Percentiles rank a stretch among this genome's conserved stretches.
Evolutionary conservation across 257 asterid species (phyloP).

Genomic region (Fraxinus cuspidata): DNA sequence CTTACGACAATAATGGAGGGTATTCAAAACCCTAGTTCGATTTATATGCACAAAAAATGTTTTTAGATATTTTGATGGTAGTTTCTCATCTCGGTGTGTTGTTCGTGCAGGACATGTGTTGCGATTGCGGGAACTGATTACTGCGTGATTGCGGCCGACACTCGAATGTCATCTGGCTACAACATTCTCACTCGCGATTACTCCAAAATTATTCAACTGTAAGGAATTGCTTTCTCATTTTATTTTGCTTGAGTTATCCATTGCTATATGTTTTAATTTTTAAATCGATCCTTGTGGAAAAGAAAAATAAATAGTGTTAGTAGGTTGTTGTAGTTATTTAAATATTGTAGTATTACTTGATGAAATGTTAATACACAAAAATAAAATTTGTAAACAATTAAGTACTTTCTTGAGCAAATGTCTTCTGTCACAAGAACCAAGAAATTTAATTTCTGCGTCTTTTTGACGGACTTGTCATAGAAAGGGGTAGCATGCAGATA

Average conservation of each 20-base stretch:
- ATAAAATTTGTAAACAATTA: background rate
- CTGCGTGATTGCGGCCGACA: slow-evolving; percentile 94
- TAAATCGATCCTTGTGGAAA: background rate
- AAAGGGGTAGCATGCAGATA: too few species aligned
- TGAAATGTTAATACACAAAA: background rate
- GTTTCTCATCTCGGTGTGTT: slow-evolving; percentile 5
- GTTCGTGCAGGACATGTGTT: slow-evolving; percentile 70
- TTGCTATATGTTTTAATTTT: background rate
- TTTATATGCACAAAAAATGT: background rate
- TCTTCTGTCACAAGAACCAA: too few species aligned
- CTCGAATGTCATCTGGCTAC: slow-evolving; percentile 87
- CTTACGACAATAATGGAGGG: slow-evolving; percentile 99
- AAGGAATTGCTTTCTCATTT: slow-evolving; percentile 11
- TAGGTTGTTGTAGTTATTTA: slow-evolving; percentile 5
- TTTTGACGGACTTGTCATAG: too few species aligned
- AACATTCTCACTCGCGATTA: slow-evolving; percentile 86
- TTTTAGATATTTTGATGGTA: background rate
- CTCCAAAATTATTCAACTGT: slow-evolving; percentile 88
- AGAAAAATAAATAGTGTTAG: background rate
- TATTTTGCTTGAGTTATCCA: background rate
- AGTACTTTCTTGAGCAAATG: background rate
- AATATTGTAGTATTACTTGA: background rate
- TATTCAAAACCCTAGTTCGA: slow-evolving; percentile 38
- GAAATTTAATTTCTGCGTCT: too few species aligned
- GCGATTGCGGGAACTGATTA: slow-evolving; percentile 95